Evolutionary conservation across 495 filamentous ascomycete genomes (phyloP), one percentile per base, ranked within the genome.

Genomic region (Xylaria scruposa): DNA sequence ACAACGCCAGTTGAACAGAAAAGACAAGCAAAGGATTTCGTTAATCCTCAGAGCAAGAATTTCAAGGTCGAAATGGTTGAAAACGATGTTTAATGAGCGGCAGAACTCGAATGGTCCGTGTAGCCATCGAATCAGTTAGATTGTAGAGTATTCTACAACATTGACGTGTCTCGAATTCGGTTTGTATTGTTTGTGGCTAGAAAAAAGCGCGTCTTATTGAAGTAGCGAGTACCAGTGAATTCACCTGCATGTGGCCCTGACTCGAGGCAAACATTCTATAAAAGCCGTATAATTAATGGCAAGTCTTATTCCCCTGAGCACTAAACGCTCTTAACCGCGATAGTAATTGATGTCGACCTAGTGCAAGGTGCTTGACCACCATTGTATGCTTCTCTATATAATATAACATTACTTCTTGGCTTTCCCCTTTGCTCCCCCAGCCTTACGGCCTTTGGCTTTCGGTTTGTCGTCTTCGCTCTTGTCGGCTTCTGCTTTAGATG

Each of bases 391-490:
- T 60, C 33, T 19, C 29, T 40, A 60, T 3, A 13, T 49, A 61
- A 51, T 62, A 51, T 46, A 53, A 33, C n/a, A 60, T 82, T 73
- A 79, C 74, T 70, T 79, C 73, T 70, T 80, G 56, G 79, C 74
- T 80, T 85, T 77, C 66, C 74, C 74, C 70, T 87, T 89, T 24
- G 76, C 77, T 46, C 72, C 76, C 38, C 79, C 68, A 21, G 81
- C 74, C 54, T 80, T 82, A 13, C 76, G 79, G 75, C 79, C 81
- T 59, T 85, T 87, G 19, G 77, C 73, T 76, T 89, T 89, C 75
- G 88, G 86, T 75, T 88, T 87, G 53, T 84, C 84, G 12, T 83
- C 83, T 46, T 78, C 81, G 15, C 88, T 87, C 33, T 81, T 81
- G 26, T 81, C 78, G 26, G 76, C 83, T 5, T 81, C 82, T 62